A percentile compares a stretch with the other conserved stretches of the same genome.
These are phyloP conservation scores for Yueomyces sinensis DNA, from an alignment of 805 yeast genomes.

Conservation along the genomic window DNA sequence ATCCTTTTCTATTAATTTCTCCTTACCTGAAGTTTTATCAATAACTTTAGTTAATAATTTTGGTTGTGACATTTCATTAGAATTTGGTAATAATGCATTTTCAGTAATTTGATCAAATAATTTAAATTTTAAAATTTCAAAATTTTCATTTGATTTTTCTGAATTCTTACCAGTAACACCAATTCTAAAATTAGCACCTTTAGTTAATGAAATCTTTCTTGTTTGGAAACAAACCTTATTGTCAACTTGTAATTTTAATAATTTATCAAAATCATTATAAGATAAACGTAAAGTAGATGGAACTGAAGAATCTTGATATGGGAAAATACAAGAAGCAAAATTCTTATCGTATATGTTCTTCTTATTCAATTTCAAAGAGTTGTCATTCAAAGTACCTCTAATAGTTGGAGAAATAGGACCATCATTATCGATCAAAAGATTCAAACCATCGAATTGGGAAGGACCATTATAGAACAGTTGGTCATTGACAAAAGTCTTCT, in stretches of 20 bases:
- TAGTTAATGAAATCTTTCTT: slow-evolving; percentile 35
- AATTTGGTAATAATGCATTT: slow-evolving; percentile 48
- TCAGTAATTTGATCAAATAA: slow-evolving; percentile 39
- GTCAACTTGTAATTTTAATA: slow-evolving; percentile 54
- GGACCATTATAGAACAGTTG: slow-evolving; percentile 42
- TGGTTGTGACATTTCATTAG: slow-evolving; percentile 32
- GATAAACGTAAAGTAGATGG: slow-evolving; percentile 56
- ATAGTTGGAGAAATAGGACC: slow-evolving; percentile 36
- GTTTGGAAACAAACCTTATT: slow-evolving; percentile 62
- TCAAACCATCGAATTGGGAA: slow-evolving; percentile 47
- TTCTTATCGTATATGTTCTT: slow-evolving; percentile 22
- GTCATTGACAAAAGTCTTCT: slow-evolving; percentile 7
- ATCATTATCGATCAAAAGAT: slow-evolving; percentile 41
- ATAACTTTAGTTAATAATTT: slow-evolving; percentile 31
- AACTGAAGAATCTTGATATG: slow-evolving; percentile 54
- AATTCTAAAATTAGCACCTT: slow-evolving; percentile 25
- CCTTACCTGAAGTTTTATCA: slow-evolving; percentile 23
- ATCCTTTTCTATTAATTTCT: slow-evolving; percentile 19
- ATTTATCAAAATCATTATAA: slow-evolving; percentile 31
- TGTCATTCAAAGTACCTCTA: slow-evolving; percentile 50
- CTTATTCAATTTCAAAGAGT: slow-evolving; percentile 24
- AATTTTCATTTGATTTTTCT: slow-evolving; percentile 36
- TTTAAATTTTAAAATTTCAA: slow-evolving; percentile 50
- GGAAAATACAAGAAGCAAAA: slow-evolving; percentile 41
- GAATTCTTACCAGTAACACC: slow-evolving; percentile 43